phyloP scores from a whole-genome alignment of 2,329 filamentous ascomycete genomes.

The Tolypocladium guangdongense region DNA sequence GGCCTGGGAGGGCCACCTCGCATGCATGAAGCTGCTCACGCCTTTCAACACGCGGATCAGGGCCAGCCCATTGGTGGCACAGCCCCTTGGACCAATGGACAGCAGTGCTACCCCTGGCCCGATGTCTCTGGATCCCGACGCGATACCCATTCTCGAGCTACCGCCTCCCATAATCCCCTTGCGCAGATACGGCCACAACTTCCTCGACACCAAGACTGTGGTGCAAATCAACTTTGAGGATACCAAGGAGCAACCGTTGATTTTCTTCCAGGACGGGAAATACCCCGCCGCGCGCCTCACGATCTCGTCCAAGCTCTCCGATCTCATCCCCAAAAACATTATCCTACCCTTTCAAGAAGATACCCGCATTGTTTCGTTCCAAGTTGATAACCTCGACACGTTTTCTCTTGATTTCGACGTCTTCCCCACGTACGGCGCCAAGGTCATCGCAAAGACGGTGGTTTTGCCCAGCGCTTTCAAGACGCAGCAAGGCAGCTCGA shows the following conservation, averaged over 20 bases:
- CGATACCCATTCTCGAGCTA: conserved; percentile 82
- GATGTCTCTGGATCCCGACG: conserved; percentile 68
- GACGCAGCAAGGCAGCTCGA: conserved; percentile 60
- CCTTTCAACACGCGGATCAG: conserved; percentile 38
- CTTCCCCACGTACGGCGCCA: conserved; percentile 93
- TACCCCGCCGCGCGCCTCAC: conserved; percentile 91
- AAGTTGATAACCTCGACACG: conserved; percentile 84
- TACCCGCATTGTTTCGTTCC: conserved; percentile 85
- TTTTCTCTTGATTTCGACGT: conserved; percentile 97
- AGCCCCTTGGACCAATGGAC: conserved; percentile 31
- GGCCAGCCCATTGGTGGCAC: conserved; percentile 32
- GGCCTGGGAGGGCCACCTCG: conserved; percentile 91
- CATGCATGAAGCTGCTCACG: conserved; percentile 83
- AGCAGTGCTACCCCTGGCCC: conserved; percentile 42
- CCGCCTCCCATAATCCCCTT: conserved; percentile 94
- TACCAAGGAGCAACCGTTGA: conserved; percentile 61
- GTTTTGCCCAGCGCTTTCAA: conserved; percentile 82
- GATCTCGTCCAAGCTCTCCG: conserved; percentile 91
- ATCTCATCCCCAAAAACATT: conserved; percentile 92
- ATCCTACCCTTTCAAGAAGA: conserved; percentile 95
- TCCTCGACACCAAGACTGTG: conserved; percentile 94
- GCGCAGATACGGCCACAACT: conserved; percentile 93
- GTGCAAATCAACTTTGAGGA: conserved; percentile 86
- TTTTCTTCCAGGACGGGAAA: conserved; percentile 96
- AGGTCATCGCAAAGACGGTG: conserved; percentile 92